These are phyloP conservation scores for Silybum marianum DNA, from an alignment of 129 eudicot genomes.

Conservation along the genomic window DNA sequence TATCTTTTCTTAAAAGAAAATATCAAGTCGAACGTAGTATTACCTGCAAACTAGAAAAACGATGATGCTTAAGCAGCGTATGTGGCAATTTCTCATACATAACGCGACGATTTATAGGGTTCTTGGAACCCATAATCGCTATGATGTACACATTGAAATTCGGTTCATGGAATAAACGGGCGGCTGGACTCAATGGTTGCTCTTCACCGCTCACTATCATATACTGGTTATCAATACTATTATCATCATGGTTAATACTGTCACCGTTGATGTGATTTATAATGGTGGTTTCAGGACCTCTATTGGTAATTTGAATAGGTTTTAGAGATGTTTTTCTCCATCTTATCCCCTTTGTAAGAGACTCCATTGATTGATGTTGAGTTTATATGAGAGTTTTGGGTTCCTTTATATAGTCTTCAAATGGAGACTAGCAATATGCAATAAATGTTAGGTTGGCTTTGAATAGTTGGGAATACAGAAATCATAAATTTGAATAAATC, in stretches of 20 bases:
- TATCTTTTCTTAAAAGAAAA: no score
- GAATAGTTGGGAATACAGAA: neutral
- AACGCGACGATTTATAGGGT: conserved; percentile 14
- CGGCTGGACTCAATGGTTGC: conserved; percentile 49
- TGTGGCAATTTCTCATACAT: conserved; percentile 31
- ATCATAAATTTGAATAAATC: neutral
- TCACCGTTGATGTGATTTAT: neutral
- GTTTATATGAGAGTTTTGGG: neutral
- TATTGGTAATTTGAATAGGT: conserved; percentile 31
- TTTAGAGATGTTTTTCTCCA: conserved; percentile 35
- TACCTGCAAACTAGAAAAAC: conserved; percentile 52
- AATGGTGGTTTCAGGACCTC: neutral
- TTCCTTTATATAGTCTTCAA: conserved; percentile 17
- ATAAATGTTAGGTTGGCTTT: neutral
- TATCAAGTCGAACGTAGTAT: neutral
- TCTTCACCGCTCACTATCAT: conserved; percentile 30
- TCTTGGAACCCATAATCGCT: conserved; percentile 45
- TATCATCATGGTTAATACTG: neutral
- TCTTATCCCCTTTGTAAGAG: conserved; percentile 10
- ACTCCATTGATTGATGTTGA: conserved; percentile 20
- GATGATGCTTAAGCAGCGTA: conserved; percentile 62
- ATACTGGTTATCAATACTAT: neutral
- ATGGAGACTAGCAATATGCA: neutral
- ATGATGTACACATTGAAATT: conserved; percentile 47
- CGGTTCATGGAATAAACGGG: conserved; percentile 50